phyloP scores from a whole-genome alignment of 768 basidiomycete genomes.

The Goffeauzyma gilvescens region DNA sequence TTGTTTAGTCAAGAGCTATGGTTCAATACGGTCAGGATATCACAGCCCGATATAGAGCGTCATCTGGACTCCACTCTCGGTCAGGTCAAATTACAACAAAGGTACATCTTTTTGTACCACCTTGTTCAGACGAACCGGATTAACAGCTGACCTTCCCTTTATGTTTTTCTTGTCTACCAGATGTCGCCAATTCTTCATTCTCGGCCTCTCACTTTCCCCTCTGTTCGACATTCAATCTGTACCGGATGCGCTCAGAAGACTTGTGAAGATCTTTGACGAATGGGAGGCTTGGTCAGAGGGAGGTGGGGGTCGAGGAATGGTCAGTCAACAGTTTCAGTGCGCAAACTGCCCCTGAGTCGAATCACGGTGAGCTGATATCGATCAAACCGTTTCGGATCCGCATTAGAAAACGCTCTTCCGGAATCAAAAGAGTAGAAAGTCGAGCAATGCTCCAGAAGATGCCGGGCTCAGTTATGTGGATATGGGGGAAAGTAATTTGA shows the following conservation, averaged over 20 bases:
- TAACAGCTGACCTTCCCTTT: background rate
- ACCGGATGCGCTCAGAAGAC: conserved; percentile 13
- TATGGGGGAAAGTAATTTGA: conserved; percentile 12
- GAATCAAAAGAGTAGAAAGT: conserved; percentile 14
- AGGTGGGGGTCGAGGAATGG: conserved; percentile 20
- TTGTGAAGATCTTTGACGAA: conserved; percentile 23
- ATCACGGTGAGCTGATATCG: background rate
- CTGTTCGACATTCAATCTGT: conserved; percentile 19
- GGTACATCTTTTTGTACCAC: conserved; percentile 7
- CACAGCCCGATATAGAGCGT: conserved; percentile 14
- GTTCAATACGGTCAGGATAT: conserved; percentile 26
- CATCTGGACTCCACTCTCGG: conserved; percentile 12
- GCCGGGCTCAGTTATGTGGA: no score
- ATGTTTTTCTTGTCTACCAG: background rate
- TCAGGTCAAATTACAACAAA: conserved; percentile 4
- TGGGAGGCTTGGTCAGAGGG: conserved; percentile 25
- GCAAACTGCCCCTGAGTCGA: background rate
- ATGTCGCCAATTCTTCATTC: conserved; percentile 18
- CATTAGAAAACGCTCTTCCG: conserved; percentile 26
- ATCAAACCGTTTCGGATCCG: background rate
- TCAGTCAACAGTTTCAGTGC: conserved; percentile 14
- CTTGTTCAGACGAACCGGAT: background rate
- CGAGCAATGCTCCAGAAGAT: no score
- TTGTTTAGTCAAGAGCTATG: conserved; percentile 21
- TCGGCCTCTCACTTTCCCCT: conserved; percentile 21